These are phyloP conservation scores for Rusavskia elegans DNA, from an alignment of 495 filamentous ascomycete genomes.

Conservation along the genomic window DNA sequence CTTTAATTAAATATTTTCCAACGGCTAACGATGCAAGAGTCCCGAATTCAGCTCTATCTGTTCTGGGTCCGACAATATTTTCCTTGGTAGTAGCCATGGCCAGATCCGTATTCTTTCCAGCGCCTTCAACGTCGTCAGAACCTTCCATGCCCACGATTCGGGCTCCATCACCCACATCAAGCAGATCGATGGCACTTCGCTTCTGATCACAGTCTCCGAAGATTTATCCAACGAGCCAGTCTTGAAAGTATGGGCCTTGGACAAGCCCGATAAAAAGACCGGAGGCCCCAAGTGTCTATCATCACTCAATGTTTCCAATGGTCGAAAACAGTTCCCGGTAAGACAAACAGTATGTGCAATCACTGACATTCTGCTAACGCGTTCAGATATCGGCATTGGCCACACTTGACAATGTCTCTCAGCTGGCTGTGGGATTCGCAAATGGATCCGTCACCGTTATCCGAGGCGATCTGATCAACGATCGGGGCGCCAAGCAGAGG, in stretches of 20 bases:
- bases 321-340: conserved; percentile 82
- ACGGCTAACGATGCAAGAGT: conserved; percentile 22
- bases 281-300: conserved; percentile 75
- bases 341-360: not conserved
- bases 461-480: conserved; percentile 86
- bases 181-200: conserved; percentile 73
- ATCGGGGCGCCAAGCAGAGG: conserved; percentile 87
- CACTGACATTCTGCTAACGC: not conserved
- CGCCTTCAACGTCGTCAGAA: conserved; percentile 70
- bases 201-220: conserved; percentile 79
- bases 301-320: conserved; percentile 74
- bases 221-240: conserved; percentile 74
- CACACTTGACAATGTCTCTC: conserved; percentile 68
- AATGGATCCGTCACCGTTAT: conserved; percentile 91
- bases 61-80: conserved; percentile 79
- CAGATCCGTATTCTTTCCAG: conserved; percentile 72
- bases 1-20: conserved; percentile 23
- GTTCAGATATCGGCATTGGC: conserved; percentile 79
- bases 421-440: conserved; percentile 87
- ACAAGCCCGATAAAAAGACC: conserved; percentile 88
- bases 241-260: conserved; percentile 90
- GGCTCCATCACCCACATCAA: conserved; percentile 84
- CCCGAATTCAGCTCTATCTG: conserved; percentile 52
- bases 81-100: conserved; percentile 74
- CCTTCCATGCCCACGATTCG: conserved; percentile 70